Conservation (phyloP, 2,329 filamentous ascomycete species). For the Sporothrix pseudoabietina region DNA sequence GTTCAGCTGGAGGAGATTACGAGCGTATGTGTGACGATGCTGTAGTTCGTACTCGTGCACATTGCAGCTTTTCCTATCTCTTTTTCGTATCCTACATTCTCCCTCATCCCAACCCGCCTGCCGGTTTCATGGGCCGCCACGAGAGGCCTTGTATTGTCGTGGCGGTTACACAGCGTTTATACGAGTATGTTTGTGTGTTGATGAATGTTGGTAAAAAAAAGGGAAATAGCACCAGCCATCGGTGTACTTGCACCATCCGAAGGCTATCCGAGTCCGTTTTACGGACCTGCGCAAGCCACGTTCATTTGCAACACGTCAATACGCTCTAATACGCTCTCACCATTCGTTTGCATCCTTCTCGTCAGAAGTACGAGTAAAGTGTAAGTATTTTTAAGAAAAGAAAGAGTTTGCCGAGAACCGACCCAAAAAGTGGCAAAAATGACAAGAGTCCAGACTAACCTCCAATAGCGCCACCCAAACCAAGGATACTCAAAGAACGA, state of each 20-base stretch:
- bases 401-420: neutral
- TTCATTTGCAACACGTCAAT: neutral
- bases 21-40: slow-evolving; percentile 9
- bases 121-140: neutral
- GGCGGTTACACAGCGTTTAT: slow-evolving; percentile 4
- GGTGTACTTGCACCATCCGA: neutral
- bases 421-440: neutral
- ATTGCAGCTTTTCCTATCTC: neutral
- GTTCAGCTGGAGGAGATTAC: slow-evolving; percentile 16
- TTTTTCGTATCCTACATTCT: neutral
- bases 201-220: too few relatives aligned
- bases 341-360: neutral
- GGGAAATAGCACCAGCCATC: neutral
- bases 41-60: neutral
- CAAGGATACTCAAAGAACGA: neutral
- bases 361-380: too few relatives aligned
- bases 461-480: neutral
- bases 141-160: neutral
- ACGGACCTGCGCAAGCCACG: slow-evolving; percentile 1
- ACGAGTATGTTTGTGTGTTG: neutral
- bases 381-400: too few relatives aligned
- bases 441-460: neutral
- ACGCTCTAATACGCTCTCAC: neutral
- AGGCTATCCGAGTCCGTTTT: neutral
- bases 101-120: neutral